A percentile compares a stretch with the other conserved stretches of the same genome.
These are phyloP conservation scores for Calocybe gangraenosa DNA, from an alignment of 768 basidiomycete genomes.

Conservation along the genomic window DNA sequence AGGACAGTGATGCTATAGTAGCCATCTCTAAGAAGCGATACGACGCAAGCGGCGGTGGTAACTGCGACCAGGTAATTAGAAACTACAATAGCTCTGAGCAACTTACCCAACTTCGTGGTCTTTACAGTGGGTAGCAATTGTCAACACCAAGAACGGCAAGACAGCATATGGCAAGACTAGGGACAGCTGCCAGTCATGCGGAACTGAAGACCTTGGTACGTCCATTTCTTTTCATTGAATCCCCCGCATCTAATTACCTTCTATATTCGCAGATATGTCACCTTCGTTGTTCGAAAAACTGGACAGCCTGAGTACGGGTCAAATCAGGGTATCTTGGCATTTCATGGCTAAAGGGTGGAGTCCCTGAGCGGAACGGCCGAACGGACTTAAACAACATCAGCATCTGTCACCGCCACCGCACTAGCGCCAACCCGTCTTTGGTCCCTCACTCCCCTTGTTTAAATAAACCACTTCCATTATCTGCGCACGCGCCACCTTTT, in stretches of 20 bases:
- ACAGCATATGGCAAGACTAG: constrained; percentile 43
- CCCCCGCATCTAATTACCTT: background rate
- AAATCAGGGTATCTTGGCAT: constrained; percentile 54
- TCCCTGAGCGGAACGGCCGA: constrained; percentile 26
- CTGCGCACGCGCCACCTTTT: background rate
- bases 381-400: background rate
- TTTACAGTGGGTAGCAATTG: constrained; percentile 55
- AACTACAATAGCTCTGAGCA: constrained; percentile 13
- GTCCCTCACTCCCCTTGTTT: background rate
- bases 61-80: constrained; percentile 53
- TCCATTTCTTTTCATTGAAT: background rate
- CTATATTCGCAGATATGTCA: constrained; percentile 54
- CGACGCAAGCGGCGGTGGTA: constrained; percentile 40
- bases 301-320: constrained; percentile 42
- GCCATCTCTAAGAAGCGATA: constrained; percentile 58
- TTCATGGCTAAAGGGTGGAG: constrained; percentile 47
- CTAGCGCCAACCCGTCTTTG: background rate
- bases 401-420: constrained; percentile 2
- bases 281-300: constrained; percentile 54
- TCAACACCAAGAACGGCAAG: constrained; percentile 52
- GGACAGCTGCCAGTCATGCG: constrained; percentile 61
- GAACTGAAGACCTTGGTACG: constrained; percentile 52
- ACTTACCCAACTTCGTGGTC: constrained; percentile 7
- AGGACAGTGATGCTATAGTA: constrained; percentile 49
- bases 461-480: too few species aligned